Evolutionary conservation across 2,329 filamentous ascomycete species (phyloP), one percentile per base, ranked within the genome.

Genomic region (Beauveria sp.): DNA sequence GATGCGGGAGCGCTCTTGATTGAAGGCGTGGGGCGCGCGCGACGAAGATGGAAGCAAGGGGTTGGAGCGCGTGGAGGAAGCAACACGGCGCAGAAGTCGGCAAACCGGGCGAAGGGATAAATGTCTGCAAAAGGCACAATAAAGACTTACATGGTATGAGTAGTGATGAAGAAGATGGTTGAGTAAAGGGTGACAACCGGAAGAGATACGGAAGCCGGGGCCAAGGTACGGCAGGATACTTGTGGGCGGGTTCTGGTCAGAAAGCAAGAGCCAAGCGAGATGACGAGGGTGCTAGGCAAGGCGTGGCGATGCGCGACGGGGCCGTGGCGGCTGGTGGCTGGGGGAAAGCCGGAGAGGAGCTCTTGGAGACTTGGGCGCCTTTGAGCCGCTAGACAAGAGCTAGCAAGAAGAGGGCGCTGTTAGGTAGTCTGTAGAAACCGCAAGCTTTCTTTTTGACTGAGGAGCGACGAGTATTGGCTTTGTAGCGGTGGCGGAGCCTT

Each of bases 1-100:
- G 43, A 18, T 34, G 51, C 51, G 43, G 58, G 20, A 43, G 58
- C 43, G 51, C 42, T 54, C 45, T 61, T 50, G 51, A 47, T 40
- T 61, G 43, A 61, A 50, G 58, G 34, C 58, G 58, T 61, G 51
- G 51, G 58, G 58, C 57, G 46, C 26, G 56, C 46, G 56, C 56
- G 46, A 51, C 5, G 10, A 40, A 10, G 28, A 22, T 49, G 10
- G 30, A 58, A 42, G 55, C 57, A 51, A 59, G 57, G 57, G 57
- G 57, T 24, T 43, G 34, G 18, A 10, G 43, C 43, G 58, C 43
- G 28, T 24, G 47, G 57, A 28, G 22, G 20, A 16, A 34, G 50
- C 38, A 46, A 38, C 34, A 50, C 42, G 50, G 43, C 14, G 26
- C n/a, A 24, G 16, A 55, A 22, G 18, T 7, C 20, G 50, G n/a